phyloP scores from a whole-genome alignment of 2,329 filamentous ascomycete species.

The Trichoderma atrobrunneum region DNA sequence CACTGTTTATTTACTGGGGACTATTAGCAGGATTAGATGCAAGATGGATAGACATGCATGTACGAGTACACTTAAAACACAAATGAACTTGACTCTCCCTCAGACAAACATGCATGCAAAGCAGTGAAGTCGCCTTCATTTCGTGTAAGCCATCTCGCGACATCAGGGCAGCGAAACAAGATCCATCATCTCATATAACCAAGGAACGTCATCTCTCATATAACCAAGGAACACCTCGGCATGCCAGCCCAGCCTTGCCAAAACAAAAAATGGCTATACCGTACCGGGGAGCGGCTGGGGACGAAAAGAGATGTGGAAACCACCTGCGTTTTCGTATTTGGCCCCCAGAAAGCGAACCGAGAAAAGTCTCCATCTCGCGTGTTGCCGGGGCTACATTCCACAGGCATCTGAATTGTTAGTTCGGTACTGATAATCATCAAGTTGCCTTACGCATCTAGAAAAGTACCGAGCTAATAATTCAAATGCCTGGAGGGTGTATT shows the following conservation, averaged over 20 bases:
- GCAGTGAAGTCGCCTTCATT: background rate
- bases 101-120: background rate
- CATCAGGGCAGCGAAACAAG: background rate
- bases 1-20: background rate
- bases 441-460: no score
- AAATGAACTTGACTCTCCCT: background rate
- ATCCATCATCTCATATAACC: background rate
- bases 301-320: background rate
- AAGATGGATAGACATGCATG: constrained; percentile 12
- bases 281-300: background rate
- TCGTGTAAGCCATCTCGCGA: background rate
- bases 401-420: no score
- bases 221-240: background rate
- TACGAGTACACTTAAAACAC: background rate
- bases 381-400: background rate
- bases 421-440: no score
- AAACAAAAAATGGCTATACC: background rate
- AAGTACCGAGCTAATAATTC: no score
- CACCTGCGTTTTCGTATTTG: background rate
- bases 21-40: background rate
- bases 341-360: background rate
- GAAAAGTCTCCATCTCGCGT: background rate
- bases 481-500: background rate
- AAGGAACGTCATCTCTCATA: background rate
- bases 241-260: background rate